Base-by-base conservation (phyloP, 2,329 filamentous ascomycete species). In the Tothia fuscella region DNA sequence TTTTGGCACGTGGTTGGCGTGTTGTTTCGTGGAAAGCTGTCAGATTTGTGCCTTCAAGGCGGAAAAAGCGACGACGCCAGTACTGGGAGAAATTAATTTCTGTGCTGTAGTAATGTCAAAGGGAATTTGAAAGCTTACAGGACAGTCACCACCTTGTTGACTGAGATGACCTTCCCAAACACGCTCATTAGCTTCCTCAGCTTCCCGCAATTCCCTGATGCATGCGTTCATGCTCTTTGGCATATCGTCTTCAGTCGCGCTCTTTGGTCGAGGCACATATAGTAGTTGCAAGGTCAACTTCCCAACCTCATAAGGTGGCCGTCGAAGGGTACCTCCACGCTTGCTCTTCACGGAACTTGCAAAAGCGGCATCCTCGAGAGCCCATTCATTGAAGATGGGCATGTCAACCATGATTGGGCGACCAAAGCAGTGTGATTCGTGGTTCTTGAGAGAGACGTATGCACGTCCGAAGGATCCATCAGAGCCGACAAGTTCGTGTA, bases 141-240 rank as follows among this genome's bases (percentile, higher is more conserved):
- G 87, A 62, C 91, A 98, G 59, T 98, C 91, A 52, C 91, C 91
- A 57, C 91, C 91, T 64, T 98, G 91, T 59, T 98, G 91, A 59
- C 88, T 95, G 46, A 98, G 67, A 55, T 82, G 79, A 22, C 91
- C 89, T 61, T 98, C 89, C 70, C 76, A 93, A 52, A 78, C 81
- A 47, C 82, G 78, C 37, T 80, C 72, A 47, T 82, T 74, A 47
- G 83, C 73, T 58, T 83, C 82, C 58, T 94, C 87, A 2, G 89
- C 87, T 40, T 89, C 85, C 62, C 82, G 85, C 64, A 98, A 78
- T 65, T 96, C 91, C 14, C 91, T 76, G 51, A 96, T 82, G 60
- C 87, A 94, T 32, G 85, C 83, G 62, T 91, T 93, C 88, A 98
- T 94, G 67, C 88, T 95, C 78, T 96, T 96, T 42, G 91, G 91